Conservation (phyloP, 305 asterid species). For the Fraxinus albicans region DNA sequence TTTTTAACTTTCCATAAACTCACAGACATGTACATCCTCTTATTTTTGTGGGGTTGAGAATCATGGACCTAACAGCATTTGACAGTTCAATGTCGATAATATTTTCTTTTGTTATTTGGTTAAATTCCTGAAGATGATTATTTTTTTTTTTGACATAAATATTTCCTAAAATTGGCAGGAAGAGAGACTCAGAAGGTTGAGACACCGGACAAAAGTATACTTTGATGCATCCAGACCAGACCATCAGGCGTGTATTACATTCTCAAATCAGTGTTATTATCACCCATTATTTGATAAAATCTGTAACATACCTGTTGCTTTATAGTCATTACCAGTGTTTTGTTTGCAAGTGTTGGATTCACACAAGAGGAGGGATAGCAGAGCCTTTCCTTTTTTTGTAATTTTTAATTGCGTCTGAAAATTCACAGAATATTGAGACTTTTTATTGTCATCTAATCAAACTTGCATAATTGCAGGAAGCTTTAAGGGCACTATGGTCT, state of each 20-base stretch:
- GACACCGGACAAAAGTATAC: slow-evolving; percentile 55
- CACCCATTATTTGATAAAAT: background rate
- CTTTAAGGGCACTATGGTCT: slow-evolving; percentile 73
- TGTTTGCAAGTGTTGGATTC: background rate
- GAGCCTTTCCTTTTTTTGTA: background rate
- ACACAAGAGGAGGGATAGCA: background rate
- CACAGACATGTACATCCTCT: background rate
- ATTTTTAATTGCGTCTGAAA: background rate
- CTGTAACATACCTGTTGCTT: background rate
- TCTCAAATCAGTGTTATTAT: background rate
- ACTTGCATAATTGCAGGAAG: slow-evolving; percentile 39
- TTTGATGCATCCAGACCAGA: slow-evolving; percentile 65
- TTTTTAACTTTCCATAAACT: background rate
- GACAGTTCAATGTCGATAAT: background rate
- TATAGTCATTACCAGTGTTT: background rate
- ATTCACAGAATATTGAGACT: background rate
- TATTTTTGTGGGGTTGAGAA: background rate
- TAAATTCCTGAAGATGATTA: background rate
- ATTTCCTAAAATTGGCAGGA: slow-evolving; percentile 40
- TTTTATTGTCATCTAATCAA: background rate
- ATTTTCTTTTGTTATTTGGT: background rate
- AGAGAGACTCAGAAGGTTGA: slow-evolving; percentile 66
- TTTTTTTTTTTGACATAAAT: background rate
- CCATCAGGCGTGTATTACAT: slow-evolving; percentile 51
- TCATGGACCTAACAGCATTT: background rate